These are phyloP conservation scores for Wilhelminamyces savonicus DNA, from an alignment of 805 yeast species.

Conservation along the genomic window DNA sequence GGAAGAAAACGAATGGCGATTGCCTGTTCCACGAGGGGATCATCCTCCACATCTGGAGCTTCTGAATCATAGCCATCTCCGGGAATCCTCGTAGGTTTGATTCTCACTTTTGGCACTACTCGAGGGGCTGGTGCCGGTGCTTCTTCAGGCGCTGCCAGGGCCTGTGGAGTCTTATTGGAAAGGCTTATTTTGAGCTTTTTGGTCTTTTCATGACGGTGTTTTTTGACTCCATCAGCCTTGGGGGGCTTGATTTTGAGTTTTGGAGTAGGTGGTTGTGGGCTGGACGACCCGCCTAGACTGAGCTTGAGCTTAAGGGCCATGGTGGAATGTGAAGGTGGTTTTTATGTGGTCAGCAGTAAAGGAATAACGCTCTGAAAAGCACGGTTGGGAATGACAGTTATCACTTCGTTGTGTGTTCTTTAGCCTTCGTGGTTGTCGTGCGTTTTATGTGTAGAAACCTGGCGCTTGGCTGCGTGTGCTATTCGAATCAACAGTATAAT, in stretches of 20 bases:
- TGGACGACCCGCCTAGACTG: conserved; percentile 10
- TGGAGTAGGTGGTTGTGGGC: conserved; percentile 6
- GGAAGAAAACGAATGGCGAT: conserved; percentile 69
- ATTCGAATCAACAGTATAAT: too few relatives aligned
- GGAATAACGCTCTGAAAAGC: too few relatives aligned
- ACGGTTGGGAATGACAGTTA: too few relatives aligned
- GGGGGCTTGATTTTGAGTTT: conserved; percentile 16
- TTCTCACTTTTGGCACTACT: conserved; percentile 40
- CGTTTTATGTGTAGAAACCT: too few relatives aligned
- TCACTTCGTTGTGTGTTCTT: too few relatives aligned
- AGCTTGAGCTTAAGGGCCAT: conserved; percentile 16
- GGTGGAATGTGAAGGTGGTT: conserved; percentile 16
- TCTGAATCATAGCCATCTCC: conserved; percentile 97
- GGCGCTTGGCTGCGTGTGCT: too few relatives aligned
- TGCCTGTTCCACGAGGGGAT: conserved; percentile 87
- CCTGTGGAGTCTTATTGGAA: conserved; percentile 3
- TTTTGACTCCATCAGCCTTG: conserved; percentile 6
- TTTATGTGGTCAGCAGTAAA: conserved; percentile 6
- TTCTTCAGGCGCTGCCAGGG: too few relatives aligned
- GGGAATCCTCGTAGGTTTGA: conserved; percentile 62
- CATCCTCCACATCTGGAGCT: conserved; percentile 93
- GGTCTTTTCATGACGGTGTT: conserved; percentile 8
- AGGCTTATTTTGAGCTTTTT: conserved; percentile 21
- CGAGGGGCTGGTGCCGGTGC: too few relatives aligned
- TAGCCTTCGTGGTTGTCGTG: too few relatives aligned